Evolutionary conservation across 192 early-diverging fungal species (phyloP), one percentile per base, ranked within the genome.

Genomic region (Dissophora globulifera): DNA sequence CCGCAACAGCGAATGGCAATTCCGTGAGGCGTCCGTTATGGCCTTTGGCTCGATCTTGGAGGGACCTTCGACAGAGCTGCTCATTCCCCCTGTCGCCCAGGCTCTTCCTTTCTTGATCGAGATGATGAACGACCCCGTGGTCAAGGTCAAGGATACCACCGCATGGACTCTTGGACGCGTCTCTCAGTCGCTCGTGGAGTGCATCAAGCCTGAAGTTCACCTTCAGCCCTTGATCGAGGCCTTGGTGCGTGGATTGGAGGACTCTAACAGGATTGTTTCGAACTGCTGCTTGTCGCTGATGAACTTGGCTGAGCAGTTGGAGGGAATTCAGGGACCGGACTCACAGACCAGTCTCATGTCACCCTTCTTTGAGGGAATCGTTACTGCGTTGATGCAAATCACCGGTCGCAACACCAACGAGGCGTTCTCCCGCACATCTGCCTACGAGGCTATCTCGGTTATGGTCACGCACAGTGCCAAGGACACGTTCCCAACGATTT

Each of bases 81-180:
- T 95, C 32, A 78, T 76, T 2, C 91, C 88, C 17, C 84, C 95
- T 30, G 92, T 94, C 15, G 78, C 89, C 30, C 91, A 94, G 83
- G 94, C 95, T 3, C 86, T 97, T 22, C 95, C 96, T 12, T 84
- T 94, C 48, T 81, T 98, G 58, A 93, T 98, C 67, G 85, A 89
- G 41, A 90, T 93, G 89, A 92, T 94, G 89, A 88, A 87, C 54
- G 98, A 99, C 75, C 87, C 88, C 33, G 84, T 89, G 25, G 72
- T 94, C 23, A 91, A 95, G 58, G 95, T 99, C 58, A 96, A 97
- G 83, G 98, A 99, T 79, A 93, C 96, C 19, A 92, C 96, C 8
- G 97, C 96, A 17, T 99, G 98, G 98, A 94, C 95, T n/a, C 82
- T 99, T 12, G 97, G 98, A 56, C 91, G 96, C 59, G 94, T 99